Evolutionary conservation across 2,329 filamentous ascomycete genomes (phyloP).

Genomic region (Claviceps monticola): DNA sequence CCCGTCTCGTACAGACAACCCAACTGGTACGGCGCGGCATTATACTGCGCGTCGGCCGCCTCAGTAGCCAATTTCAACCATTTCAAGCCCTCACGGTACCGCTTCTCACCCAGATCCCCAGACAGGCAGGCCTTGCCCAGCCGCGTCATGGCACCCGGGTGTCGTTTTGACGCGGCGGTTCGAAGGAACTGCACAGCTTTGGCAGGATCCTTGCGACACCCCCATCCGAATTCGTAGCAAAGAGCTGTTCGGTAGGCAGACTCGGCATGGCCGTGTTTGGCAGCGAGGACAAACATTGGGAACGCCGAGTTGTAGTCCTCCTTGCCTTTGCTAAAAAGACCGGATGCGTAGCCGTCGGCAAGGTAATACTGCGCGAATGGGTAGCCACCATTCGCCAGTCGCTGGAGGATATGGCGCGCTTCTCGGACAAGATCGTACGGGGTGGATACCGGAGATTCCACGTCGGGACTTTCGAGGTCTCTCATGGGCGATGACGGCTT

Average conservation of each 20-base stretch:
- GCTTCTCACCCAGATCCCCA: conserved; percentile 75
- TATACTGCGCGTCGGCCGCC: conserved; percentile 82
- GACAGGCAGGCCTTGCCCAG: conserved; percentile 81
- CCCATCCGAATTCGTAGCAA: conserved; percentile 98
- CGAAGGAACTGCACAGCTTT: conserved; percentile 93
- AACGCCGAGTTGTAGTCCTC: conserved; percentile 87
- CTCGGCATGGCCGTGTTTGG: conserved; percentile 94
- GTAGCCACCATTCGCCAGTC: conserved; percentile 73
- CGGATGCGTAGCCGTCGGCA: conserved; percentile 85
- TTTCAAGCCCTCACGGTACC: conserved; percentile 83
- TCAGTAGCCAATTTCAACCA: conserved; percentile 93
- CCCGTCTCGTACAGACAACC: conserved; percentile 80
- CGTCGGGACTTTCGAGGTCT: conserved; percentile 32
- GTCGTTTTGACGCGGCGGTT: conserved; percentile 79
- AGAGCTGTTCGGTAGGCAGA: conserved; percentile 85
- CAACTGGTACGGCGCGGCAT: conserved; percentile 81
- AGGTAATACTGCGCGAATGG: conserved; percentile 98
- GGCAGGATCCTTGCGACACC: conserved; percentile 72
- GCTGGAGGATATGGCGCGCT: conserved; percentile 78
- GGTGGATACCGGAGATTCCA: conserved; percentile 33
- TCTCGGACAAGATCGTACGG: conserved; percentile 65
- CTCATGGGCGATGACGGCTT: conserved; percentile 31
- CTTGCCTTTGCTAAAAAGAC: conserved; percentile 88
- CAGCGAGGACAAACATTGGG: conserved; percentile 80
- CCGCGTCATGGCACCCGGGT: conserved; percentile 88